A percentile compares a stretch with the other conserved stretches of the same genome.
These are phyloP conservation scores for Hymenoscyphus salicellus DNA, from an alignment of 2,329 filamentous ascomycete species.

Conservation along the genomic window DNA sequence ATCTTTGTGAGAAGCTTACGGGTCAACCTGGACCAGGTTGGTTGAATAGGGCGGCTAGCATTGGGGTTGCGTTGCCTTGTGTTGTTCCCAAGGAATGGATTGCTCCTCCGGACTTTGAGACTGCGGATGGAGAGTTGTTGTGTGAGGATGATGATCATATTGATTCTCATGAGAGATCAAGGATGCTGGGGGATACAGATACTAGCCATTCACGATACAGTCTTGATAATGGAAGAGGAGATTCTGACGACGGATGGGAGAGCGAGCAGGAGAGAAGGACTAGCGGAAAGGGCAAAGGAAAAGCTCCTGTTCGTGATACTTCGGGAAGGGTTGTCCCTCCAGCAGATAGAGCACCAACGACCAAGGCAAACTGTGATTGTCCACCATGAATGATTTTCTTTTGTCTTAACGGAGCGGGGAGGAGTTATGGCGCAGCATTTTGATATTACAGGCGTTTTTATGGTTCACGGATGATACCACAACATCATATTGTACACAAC, in stretches of 20 bases:
- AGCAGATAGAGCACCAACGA: constrained; percentile 49
- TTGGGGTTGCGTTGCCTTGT: constrained; percentile 77
- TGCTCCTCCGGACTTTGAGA: constrained; percentile 72
- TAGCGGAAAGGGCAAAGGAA: constrained; percentile 35
- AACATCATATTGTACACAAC: constrained; percentile 20
- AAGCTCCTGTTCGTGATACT: constrained; percentile 45
- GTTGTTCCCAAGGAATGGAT: constrained; percentile 82
- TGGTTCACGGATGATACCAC: constrained; percentile 23
- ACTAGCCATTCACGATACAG: constrained; percentile 31
- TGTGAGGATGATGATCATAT: constrained; percentile 44
- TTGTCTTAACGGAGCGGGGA: neutral
- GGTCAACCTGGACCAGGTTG: constrained; percentile 67
- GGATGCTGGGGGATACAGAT: constrained; percentile 50
- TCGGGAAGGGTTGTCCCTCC: constrained; percentile 51
- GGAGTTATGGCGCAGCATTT: constrained; percentile 15
- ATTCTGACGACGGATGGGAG: constrained; percentile 41
- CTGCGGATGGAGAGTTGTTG: constrained; percentile 66
- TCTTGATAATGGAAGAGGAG: constrained; percentile 24
- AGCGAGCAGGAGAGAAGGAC: constrained; percentile 46
- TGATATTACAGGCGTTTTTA: constrained; percentile 23
- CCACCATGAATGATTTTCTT: constrained; percentile 16
- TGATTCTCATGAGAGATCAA: constrained; percentile 51
- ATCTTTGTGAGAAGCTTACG: constrained; percentile 71
- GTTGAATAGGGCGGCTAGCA: constrained; percentile 80
- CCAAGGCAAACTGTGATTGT: constrained; percentile 20